These are phyloP conservation scores for Hypoxylon crocopeplum DNA, from an alignment of 495 filamentous ascomycete genomes.

Conservation along the genomic window DNA sequence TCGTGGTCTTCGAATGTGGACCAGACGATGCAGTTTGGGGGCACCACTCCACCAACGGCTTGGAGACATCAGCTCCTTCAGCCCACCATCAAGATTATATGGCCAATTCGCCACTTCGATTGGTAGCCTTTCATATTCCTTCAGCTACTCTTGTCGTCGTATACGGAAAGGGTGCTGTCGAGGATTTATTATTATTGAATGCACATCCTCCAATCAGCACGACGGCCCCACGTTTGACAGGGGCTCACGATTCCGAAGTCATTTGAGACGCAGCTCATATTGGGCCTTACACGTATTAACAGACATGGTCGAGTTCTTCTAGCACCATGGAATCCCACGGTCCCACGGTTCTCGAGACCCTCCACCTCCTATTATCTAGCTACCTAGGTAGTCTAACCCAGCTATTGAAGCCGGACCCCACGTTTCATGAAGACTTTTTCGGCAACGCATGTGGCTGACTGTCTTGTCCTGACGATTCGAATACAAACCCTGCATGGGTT, in stretches of 20 bases:
- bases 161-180: slow-evolving; percentile 9
- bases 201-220: slow-evolving; percentile 14
- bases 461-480: no score
- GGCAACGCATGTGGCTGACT: no score
- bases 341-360: no score
- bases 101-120: slow-evolving; percentile 24
- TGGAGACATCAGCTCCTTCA: slow-evolving; percentile 33
- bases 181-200: slow-evolving; percentile 17
- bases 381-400: no score
- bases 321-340: no score
- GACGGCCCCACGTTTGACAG: slow-evolving; percentile 19
- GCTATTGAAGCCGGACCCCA: no score
- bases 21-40: slow-evolving; percentile 25
- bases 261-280: no score
- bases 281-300: no score
- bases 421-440: no score
- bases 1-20: slow-evolving; percentile 12
- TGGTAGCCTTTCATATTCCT: slow-evolving; percentile 30
- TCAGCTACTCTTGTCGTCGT: slow-evolving; percentile 29
- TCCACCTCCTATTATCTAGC: no score
- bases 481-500: no score
- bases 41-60: slow-evolving; percentile 18
- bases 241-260: slow-evolving; percentile 7
- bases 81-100: slow-evolving; percentile 20
- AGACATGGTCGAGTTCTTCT: no score